Evolutionary conservation across 2,329 filamentous ascomycete species (phyloP).

Genomic region (Pseudogymnoascus sp.): DNA sequence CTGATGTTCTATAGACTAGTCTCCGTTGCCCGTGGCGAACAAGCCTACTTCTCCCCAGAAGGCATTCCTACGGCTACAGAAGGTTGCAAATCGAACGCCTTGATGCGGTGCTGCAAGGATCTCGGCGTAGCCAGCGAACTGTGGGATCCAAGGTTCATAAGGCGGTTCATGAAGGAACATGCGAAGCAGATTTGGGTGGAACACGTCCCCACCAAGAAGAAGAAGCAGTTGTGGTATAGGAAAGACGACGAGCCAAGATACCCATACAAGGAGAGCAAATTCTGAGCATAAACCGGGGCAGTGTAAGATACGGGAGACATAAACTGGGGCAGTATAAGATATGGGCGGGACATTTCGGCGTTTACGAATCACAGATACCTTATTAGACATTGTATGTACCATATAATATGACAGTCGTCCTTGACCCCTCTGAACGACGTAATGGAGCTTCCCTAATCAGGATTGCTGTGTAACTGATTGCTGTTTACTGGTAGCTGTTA

Average conservation of each 20-base stretch:
- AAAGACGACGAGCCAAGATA: slow-evolving; percentile 70
- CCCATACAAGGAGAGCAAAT: slow-evolving; percentile 44
- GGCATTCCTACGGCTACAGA: slow-evolving; percentile 90
- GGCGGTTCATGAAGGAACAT: slow-evolving; percentile 66
- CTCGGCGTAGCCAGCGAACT: slow-evolving; percentile 88
- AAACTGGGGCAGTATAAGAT: background rate
- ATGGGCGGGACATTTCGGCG: background rate
- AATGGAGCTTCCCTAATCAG: background rate
- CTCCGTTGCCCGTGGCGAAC: slow-evolving; percentile 86
- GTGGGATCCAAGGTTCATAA: slow-evolving; percentile 91
- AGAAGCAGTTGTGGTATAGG: slow-evolving; percentile 75
- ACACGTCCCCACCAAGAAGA: slow-evolving; percentile 78
- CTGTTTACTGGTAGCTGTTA: slow-evolving; percentile 1
- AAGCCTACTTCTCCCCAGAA: slow-evolving; percentile 84
- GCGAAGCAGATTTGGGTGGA: slow-evolving; percentile 83
- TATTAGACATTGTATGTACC: slow-evolving; percentile 1
- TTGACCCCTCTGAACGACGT: background rate
- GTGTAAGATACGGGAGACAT: background rate
- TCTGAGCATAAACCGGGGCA: slow-evolving; percentile 4
- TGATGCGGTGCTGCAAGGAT: slow-evolving; percentile 98
- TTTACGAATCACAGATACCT: slow-evolving; percentile 6
- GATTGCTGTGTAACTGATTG: background rate
- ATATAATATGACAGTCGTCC: background rate
- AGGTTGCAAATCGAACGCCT: slow-evolving; percentile 93
- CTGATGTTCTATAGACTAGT: slow-evolving; percentile 57